Percentiles rank a stretch among this genome's conserved stretches.
Conservation (phyloP, 176 grass and related monocot species). For the Aegilops longissima region DNA sequence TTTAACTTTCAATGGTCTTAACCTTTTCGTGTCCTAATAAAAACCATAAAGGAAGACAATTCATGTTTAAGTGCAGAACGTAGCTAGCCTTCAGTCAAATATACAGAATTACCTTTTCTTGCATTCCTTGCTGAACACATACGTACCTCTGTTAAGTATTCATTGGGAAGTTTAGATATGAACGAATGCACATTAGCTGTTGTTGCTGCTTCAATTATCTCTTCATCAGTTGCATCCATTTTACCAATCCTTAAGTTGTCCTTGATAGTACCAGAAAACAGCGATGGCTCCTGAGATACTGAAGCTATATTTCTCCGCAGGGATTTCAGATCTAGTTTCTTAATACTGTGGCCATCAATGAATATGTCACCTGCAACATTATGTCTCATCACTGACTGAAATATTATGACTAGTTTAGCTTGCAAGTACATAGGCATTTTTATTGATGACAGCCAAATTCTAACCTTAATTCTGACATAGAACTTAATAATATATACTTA, state of each 20-base stretch:
- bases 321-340: slow-evolving; percentile 45
- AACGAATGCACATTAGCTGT: slow-evolving; percentile 54
- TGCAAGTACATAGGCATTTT: background rate
- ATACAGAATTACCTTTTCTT: background rate
- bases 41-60: background rate
- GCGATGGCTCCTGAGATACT: slow-evolving; percentile 49
- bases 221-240: slow-evolving; percentile 45
- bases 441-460: background rate
- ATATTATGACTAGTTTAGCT: background rate
- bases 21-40: background rate
- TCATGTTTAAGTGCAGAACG: background rate
- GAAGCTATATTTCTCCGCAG: slow-evolving; percentile 45
- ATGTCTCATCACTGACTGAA: background rate
- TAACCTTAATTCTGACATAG: background rate
- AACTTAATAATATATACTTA: background rate
- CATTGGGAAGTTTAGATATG: slow-evolving; percentile 47
- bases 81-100: background rate
- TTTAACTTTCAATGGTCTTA: background rate
- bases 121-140: slow-evolving; percentile 4
- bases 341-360: slow-evolving; percentile 44
- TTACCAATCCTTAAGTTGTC: slow-evolving; percentile 58
- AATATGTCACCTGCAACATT: slow-evolving; percentile 41
- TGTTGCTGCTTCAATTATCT: slow-evolving; percentile 39
- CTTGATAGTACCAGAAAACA: slow-evolving; percentile 55
- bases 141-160: slow-evolving; percentile 49